A percentile compares a stretch with the other conserved stretches of the same genome.
These are phyloP conservation scores for Diplodia corticola DNA, from an alignment of 2,329 filamentous ascomycete genomes.

Conservation along the genomic window DNA sequence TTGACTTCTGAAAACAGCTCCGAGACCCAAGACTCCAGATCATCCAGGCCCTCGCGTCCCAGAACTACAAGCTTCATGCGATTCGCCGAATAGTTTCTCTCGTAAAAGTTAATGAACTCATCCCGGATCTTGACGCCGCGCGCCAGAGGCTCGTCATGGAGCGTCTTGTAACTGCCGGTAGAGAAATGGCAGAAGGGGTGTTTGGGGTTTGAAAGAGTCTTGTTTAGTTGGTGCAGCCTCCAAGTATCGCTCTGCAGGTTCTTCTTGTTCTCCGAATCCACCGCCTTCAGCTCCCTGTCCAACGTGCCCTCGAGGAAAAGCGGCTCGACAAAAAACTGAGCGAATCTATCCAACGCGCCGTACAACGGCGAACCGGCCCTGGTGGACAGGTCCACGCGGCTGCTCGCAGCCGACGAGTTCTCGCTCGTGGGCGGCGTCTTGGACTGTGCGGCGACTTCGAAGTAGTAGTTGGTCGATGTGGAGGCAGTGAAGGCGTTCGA, in stretches of 20 bases:
- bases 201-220: constrained; percentile 80
- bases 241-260: constrained; percentile 89
- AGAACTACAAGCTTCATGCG: constrained; percentile 89
- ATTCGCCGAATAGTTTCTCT: constrained; percentile 88
- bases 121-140: constrained; percentile 81
- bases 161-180: constrained; percentile 81
- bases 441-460: constrained; percentile 84
- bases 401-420: constrained; percentile 38
- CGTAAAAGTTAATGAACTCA: constrained; percentile 91
- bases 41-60: constrained; percentile 77
- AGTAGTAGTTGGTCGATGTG: constrained; percentile 97
- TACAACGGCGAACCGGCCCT: constrained; percentile 63
- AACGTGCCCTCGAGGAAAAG: constrained; percentile 82
- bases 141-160: constrained; percentile 79
- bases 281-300: constrained; percentile 82
- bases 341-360: constrained; percentile 85
- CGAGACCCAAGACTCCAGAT: constrained; percentile 78
- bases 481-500: constrained; percentile 94
- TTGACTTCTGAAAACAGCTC: constrained; percentile 79
- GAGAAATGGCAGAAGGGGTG: constrained; percentile 92
- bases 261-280: constrained; percentile 97
- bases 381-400: constrained; percentile 37
- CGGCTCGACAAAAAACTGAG: constrained; percentile 89
- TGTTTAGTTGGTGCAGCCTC: constrained; percentile 84
- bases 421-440: constrained; percentile 55